These are phyloP conservation scores for Camellia japonica DNA, from an alignment of 148 eudicot genomes.

Conservation along the genomic window DNA sequence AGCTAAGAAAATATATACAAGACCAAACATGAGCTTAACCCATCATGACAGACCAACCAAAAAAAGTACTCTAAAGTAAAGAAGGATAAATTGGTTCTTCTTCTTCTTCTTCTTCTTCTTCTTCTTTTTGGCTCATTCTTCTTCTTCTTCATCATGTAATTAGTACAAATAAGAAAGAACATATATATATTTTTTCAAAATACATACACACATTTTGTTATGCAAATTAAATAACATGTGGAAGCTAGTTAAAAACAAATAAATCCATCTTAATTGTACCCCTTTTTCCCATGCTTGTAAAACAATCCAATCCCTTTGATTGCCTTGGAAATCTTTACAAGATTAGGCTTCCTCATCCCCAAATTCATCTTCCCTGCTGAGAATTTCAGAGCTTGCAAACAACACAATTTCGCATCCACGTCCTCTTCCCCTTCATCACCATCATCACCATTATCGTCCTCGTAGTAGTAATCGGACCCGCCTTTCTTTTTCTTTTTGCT, in stretches of 20 bases:
- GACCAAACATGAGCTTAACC: neutral
- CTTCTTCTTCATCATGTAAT: neutral
- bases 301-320: conserved; percentile 74
- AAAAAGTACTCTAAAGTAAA: neutral
- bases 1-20: too few species aligned
- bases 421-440: conserved; percentile 38
- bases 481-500: conserved; percentile 22
- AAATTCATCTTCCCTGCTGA: conserved; percentile 77
- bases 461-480: conserved; percentile 11
- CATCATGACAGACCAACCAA: conserved; percentile 3
- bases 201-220: neutral
- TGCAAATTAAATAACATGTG: neutral
- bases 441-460: neutral
- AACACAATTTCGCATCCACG: conserved; percentile 53
- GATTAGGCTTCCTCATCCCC: conserved; percentile 62
- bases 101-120: too few species aligned
- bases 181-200: conserved; percentile 2
- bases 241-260: neutral
- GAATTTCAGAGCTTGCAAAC: conserved; percentile 73
- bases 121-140: too few species aligned
- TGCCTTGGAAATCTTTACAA: conserved; percentile 63
- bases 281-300: conserved; percentile 40
- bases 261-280: conserved; percentile 14
- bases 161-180: neutral
- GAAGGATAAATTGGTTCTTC: neutral